These are phyloP conservation scores for Rozella allomycis DNA, from an alignment of 371 early-diverging fungal genomes.

Conservation along the genomic window DNA sequence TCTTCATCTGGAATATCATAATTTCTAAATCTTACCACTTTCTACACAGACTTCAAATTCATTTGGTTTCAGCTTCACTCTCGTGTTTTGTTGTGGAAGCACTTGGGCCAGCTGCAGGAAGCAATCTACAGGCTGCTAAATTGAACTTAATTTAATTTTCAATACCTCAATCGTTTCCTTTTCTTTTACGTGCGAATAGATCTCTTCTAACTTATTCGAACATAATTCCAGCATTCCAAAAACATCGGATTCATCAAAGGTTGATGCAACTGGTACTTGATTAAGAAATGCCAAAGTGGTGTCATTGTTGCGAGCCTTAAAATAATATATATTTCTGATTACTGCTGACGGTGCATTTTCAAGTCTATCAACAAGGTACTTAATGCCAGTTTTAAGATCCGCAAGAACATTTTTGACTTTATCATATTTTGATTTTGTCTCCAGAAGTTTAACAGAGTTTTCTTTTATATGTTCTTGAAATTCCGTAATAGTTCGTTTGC, in stretches of 20 bases:
- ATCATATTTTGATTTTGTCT: conserved; percentile 18
- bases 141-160: no score
- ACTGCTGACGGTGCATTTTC: no score
- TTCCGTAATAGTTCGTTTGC: conserved; percentile 15
- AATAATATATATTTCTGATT: no score
- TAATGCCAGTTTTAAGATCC: conserved; percentile 20
- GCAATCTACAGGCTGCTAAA: no score
- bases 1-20: conserved; percentile 17
- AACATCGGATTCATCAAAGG: no score
- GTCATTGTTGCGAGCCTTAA: no score
- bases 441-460: conserved; percentile 9
- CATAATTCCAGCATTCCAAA: no score
- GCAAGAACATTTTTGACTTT: conserved; percentile 13
- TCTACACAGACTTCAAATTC: conserved; percentile 18
- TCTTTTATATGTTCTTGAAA: conserved; percentile 15
- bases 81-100: conserved; percentile 21
- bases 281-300: no score
- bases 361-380: conserved; percentile 23
- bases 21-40: conserved; percentile 6
- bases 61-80: conserved; percentile 23
- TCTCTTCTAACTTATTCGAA: no score
- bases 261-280: no score
- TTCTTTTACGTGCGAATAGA: no score
- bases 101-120: conserved; percentile 19
- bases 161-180: no score